Evolutionary conservation across 2,329 filamentous ascomycete species (phyloP), one percentile per base, ranked within the genome.

Genomic region (Colletotrichum ledebouriae): DNA sequence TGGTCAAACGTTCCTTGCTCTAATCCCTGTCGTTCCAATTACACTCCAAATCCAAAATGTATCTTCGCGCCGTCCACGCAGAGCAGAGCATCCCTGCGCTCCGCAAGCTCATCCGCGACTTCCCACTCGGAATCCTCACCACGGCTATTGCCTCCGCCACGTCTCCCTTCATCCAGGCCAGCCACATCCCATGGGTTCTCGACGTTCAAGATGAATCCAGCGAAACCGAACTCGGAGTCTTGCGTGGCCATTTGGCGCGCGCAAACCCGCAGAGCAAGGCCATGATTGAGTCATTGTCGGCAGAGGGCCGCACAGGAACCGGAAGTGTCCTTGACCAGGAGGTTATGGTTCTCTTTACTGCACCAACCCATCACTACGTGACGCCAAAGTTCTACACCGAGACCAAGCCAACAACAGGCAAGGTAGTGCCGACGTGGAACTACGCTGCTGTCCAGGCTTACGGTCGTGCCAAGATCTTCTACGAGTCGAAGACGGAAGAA

Each of bases 351-450:
- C 79, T 91, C 15, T 92, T 92, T 81, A 91, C 83, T 52, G 82
- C 81, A 0, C 80, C 84, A 0, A 42, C 61, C 25, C 85, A 91
- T 42, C 87, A 90, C 77, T 92, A 92, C 72, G 85, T 92, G 5
- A 91, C 90, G 0, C 88, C 90, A 1, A 89, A 90, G 68, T 92
- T 91, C 77, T 92, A 92, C 78, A 82, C 79, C 11, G 83, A 88
- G 71, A 91, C 90, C 1, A 92, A 92, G 74, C 89, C 89, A 0
- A 75, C 73, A 0, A 89, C 85, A 0, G 89, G 84, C 11, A 92
- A 92, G 72, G 89, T 91, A 0, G 90, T 90, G 5, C 89, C 89
- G 0, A 92, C 90, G 0, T 92, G 90, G 90, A 89, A 92, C 76
- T 92, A 92, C 72, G 81, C 87, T 0, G 88, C 89, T 0, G 89